These are phyloP conservation scores for Metschnikowia henanensis DNA, from an alignment of 805 yeast genomes.

Conservation along the genomic window DNA sequence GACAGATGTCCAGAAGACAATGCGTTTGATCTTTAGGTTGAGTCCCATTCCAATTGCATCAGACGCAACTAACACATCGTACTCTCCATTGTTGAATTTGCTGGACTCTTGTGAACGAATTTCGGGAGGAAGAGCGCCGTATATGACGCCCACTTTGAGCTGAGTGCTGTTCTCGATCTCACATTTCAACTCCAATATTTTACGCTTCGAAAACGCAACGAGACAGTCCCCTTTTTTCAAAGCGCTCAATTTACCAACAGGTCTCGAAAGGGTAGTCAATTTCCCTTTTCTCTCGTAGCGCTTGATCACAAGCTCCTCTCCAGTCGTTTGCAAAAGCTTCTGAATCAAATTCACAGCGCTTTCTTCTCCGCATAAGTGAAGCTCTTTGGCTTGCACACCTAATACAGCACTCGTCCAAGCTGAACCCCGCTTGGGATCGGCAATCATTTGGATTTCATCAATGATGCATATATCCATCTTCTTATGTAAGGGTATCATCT, in stretches of 20 bases:
- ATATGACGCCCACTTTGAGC: slow-evolving; percentile 80
- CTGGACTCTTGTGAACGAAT: slow-evolving; percentile 83
- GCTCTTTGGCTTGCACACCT: slow-evolving; percentile 81
- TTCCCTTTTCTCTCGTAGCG: slow-evolving; percentile 75
- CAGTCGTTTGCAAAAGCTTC: slow-evolving; percentile 62
- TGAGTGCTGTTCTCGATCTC: slow-evolving; percentile 64
- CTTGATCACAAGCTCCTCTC: slow-evolving; percentile 75
- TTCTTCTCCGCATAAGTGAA: slow-evolving; percentile 94
- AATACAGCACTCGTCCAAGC: slow-evolving; percentile 93
- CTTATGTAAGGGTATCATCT: slow-evolving; percentile 75
- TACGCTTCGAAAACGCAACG: slow-evolving; percentile 78
- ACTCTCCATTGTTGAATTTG: slow-evolving; percentile 74
- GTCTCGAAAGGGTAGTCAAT: slow-evolving; percentile 49
- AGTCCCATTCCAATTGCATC: slow-evolving; percentile 99
- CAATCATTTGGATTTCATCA: slow-evolving; percentile 96
- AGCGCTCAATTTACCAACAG: slow-evolving; percentile 33
- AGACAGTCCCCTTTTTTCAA: slow-evolving; percentile 81
- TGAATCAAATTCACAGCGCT: slow-evolving; percentile 71
- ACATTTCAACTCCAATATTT: slow-evolving; percentile 67
- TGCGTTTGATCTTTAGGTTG: slow-evolving; percentile 78
- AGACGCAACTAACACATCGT: slow-evolving; percentile 86
- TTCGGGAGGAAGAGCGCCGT: slow-evolving; percentile 96
- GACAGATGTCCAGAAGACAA: slow-evolving; percentile 64
- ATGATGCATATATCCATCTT: slow-evolving; percentile 84
- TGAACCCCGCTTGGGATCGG: slow-evolving; percentile 76